phyloP scores from a whole-genome alignment of 352 stramenopile genomes.

The Globisporangium uncinulatum region DNA sequence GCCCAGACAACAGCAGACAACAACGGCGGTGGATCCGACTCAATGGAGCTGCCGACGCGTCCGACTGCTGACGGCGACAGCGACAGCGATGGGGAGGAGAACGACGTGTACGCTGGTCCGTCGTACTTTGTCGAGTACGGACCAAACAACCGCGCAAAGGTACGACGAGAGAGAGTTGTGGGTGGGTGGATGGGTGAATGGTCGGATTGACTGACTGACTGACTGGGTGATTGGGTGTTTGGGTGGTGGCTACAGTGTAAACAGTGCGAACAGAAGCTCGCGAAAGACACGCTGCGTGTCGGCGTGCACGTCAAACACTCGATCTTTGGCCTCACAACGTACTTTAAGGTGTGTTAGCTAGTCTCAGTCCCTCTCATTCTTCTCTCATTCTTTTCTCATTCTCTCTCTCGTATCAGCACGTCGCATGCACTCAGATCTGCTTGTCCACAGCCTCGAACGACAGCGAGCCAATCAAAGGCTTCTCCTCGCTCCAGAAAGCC shows the following conservation, averaged over 20 bases:
- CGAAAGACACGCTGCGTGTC: conserved; percentile 36
- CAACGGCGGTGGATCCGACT: conserved; percentile 23
- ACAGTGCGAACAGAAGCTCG: conserved; percentile 63
- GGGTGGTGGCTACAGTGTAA: conserved; percentile 45
- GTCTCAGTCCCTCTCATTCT: background rate
- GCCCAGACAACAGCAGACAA: conserved; percentile 5
- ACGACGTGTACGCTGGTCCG: conserved; percentile 41
- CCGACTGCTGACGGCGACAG: background rate
- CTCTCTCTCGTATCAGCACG: conserved; percentile 17
- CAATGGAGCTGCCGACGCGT: conserved; percentile 24
- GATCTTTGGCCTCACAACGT: conserved; percentile 74
- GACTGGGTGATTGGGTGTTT: no score
- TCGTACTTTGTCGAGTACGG: conserved; percentile 70
- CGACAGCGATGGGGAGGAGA: conserved; percentile 24
- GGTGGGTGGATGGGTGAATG: background rate
- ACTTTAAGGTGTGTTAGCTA: conserved; percentile 59
- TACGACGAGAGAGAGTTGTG: conserved; percentile 13
- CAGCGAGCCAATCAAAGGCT: conserved; percentile 41
- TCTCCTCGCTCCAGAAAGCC: conserved; percentile 25
- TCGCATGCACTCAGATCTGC: conserved; percentile 42
- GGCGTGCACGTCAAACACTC: conserved; percentile 63
- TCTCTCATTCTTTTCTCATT: background rate
- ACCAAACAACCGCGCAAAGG: conserved; percentile 47
- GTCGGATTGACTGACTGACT: no score
- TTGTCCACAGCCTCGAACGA: conserved; percentile 10